Evolutionary conservation across 345 rosid genomes (phyloP), one percentile per base, ranked within the genome.

Genomic region (Aethionema arabicum): DNA sequence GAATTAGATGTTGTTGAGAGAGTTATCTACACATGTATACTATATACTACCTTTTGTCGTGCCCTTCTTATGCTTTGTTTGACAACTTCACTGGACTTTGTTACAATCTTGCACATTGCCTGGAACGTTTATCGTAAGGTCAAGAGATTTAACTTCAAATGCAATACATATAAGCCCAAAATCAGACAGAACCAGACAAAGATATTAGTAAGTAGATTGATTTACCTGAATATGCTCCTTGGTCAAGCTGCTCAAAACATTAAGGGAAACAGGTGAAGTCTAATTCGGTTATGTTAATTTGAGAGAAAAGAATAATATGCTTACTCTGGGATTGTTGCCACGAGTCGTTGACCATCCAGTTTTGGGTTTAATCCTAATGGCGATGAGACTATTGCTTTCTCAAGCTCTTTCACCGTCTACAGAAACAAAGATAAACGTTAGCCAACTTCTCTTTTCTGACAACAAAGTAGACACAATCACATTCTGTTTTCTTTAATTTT

Each of bases 41-140:
- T n/a, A 10, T 21, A 49, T 46, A 1, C 27, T 21, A 89, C 98
- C 95, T 92, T 89, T 56, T 87, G 95, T 21, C 96, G 79, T 14
- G 96, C 84, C 69, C 96, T 90, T 80, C 99, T 70, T 59, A 93
- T 72, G 77, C 97, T 93, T 78, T 85, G 95, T 75, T 84, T 93
- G 41, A 83, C 95, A 72, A 85, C 97, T 77, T 93, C 97, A 66
- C 88, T 76, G 14, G 95, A 87, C 78, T 81, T 93, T 50, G 90
- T 47, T 6, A 93, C 95, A 57, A 93, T 84, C 81, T 93, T 93
- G 74, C 84, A 79, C 82, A 93, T 79, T 5, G 95, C 97, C 99
- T 87, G 82, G 31, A 32, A 21, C 27, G 32, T 29, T 46, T 6
- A 60, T 13, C 27, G 66, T 9, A 51, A 53, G 11, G 41, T 36